These are phyloP conservation scores for Aspergillus heteromorphus DNA, from an alignment of 495 filamentous ascomycete genomes.

Conservation along the genomic window DNA sequence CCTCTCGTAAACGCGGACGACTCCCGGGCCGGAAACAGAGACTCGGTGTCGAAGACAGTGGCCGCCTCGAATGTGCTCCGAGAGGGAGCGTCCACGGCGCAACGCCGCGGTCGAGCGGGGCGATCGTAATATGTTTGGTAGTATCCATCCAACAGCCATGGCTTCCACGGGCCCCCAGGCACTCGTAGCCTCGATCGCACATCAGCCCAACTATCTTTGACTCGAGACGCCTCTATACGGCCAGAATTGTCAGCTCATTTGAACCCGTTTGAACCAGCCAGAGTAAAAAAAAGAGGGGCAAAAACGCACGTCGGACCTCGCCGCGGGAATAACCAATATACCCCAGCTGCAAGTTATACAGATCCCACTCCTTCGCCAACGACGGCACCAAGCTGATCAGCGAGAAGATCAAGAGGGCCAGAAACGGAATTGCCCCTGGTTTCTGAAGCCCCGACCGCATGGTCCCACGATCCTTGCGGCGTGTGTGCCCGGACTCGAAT, in stretches of 20 bases:
- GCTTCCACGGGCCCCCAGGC: conserved; percentile 8
- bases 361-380: conserved; percentile 25
- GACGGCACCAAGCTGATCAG: conserved; percentile 35
- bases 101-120: conserved; percentile 6
- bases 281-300: neutral
- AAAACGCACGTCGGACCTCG: conserved; percentile 26
- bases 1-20: conserved; percentile 27
- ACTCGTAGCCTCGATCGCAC: conserved; percentile 8
- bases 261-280: neutral
- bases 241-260: conserved; percentile 4
- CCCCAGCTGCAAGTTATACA: conserved; percentile 26
- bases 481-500: conserved; percentile 1
- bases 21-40: conserved; percentile 18
- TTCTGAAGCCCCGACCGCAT: conserved; percentile 39
- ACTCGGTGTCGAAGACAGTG: conserved; percentile 17
- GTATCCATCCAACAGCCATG: conserved; percentile 13
- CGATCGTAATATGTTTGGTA: conserved; percentile 7
- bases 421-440: conserved; percentile 36
- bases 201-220: conserved; percentile 15
- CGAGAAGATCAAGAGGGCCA: conserved; percentile 33
- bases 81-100: conserved; percentile 7
- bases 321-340: conserved; percentile 24
- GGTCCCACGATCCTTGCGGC: conserved; percentile 19
- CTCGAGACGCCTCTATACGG: conserved; percentile 11
- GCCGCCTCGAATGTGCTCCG: conserved; percentile 18